Percentiles rank a stretch among this genome's conserved stretches.
phyloP scores from a whole-genome alignment of 371 early-diverging fungal genomes.

The Mortierella sp. region DNA sequence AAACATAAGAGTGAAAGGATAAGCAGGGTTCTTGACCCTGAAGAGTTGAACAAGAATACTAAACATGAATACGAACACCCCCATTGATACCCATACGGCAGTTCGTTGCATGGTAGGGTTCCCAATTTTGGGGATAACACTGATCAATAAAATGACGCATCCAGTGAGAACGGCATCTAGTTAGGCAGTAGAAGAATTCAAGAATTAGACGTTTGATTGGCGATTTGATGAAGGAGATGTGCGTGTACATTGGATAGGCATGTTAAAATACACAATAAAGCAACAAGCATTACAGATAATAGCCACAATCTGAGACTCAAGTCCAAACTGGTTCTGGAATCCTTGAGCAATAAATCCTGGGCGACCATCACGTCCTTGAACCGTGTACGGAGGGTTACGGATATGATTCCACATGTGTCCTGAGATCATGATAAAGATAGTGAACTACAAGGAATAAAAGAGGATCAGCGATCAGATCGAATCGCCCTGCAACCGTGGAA shows the following conservation, averaged over 20 bases:
- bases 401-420: conserved; percentile 94
- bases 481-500: neutral
- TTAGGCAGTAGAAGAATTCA: too few relatives aligned
- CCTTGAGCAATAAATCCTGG: conserved; percentile 75
- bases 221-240: too few relatives aligned
- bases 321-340: conserved; percentile 80
- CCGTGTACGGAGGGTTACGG: conserved; percentile 77
- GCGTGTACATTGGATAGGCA: conserved; percentile 2
- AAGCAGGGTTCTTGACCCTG: conserved; percentile 76
- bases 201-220: neutral
- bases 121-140: conserved; percentile 56
- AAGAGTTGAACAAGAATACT: conserved; percentile 74
- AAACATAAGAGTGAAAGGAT: conserved; percentile 80
- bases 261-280: neutral
- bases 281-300: conserved; percentile 71
- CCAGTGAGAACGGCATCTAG: conserved; percentile 40
- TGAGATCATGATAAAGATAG: conserved; percentile 79
- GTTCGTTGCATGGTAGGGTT: conserved; percentile 59
- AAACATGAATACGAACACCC: conserved; percentile 67
- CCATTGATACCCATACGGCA: conserved; percentile 64
- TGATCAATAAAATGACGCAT: conserved; percentile 33
- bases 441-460: conserved; percentile 53
- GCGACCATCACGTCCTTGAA: conserved; percentile 66
- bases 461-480: neutral
- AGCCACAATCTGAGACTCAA: conserved; percentile 83